Conservation (phyloP, 768 basidiomycete species). For the Boletus sensibilis region DNA sequence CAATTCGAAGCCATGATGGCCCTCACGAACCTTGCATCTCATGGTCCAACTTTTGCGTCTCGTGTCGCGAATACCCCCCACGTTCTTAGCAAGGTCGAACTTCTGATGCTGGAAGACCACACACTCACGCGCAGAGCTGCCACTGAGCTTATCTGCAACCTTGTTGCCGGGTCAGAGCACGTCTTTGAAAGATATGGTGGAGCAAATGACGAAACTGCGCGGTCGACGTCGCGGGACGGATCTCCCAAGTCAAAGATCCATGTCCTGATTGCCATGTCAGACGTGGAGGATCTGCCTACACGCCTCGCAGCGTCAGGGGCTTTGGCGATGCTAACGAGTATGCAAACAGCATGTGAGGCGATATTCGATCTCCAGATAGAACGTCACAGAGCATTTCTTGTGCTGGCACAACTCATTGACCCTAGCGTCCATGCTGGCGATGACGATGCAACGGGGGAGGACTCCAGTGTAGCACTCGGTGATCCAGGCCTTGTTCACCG, state of each 20-base stretch:
- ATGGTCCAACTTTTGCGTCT: constrained; percentile 60
- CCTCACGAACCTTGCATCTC: constrained; percentile 89
- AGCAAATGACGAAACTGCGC: constrained; percentile 26
- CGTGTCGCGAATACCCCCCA: constrained; percentile 64
- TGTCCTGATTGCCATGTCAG: constrained; percentile 79
- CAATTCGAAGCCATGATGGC: constrained; percentile 95
- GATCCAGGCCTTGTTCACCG: constrained; percentile 73
- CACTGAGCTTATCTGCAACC: constrained; percentile 89
- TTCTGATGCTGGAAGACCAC: constrained; percentile 81
- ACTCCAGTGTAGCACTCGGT: constrained; percentile 25
- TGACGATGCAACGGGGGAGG: constrained; percentile 39
- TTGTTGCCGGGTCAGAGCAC: constrained; percentile 72
- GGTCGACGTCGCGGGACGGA: constrained; percentile 42
- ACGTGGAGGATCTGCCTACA: constrained; percentile 83
- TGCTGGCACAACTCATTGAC: constrained; percentile 68
- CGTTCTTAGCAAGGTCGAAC: constrained; percentile 64
- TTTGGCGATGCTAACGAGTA: constrained; percentile 73
- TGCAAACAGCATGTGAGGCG: constrained; percentile 55
- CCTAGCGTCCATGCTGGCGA: constrained; percentile 41
- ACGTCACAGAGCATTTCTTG: constrained; percentile 57
- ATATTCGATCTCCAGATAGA: constrained; percentile 67
- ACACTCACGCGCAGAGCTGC: constrained; percentile 80
- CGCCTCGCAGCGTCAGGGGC: constrained; percentile 90
- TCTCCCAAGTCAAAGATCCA: constrained; percentile 63
- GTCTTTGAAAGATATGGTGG: constrained; percentile 75